Percentiles rank a stretch among this genome's conserved stretches.
Conservation (phyloP, 345 rosid species). For the Populus davidiana region DNA sequence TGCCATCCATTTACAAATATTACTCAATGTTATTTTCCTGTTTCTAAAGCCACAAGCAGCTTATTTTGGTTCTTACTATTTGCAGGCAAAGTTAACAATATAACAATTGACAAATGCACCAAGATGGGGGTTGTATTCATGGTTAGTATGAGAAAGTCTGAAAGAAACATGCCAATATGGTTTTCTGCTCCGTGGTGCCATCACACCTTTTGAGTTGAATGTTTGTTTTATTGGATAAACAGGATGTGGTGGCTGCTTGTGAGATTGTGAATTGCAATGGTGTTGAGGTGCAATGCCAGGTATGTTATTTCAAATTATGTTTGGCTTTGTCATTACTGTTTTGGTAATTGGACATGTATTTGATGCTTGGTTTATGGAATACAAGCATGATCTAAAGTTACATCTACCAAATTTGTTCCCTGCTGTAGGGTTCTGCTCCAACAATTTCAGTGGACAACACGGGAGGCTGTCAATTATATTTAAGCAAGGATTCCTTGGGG, state of each 20-base stretch:
- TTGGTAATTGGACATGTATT: background rate
- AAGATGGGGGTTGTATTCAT: conserved; percentile 86
- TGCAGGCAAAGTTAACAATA: conserved; percentile 95
- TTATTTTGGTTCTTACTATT: conserved; percentile 17
- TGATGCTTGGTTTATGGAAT: background rate
- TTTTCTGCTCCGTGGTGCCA: background rate
- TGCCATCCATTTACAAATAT: background rate
- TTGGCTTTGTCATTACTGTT: background rate
- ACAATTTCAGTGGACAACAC: conserved; percentile 94
- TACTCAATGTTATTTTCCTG: background rate
- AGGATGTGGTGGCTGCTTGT: conserved; percentile 99
- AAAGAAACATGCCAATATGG: background rate
- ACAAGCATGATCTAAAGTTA: background rate
- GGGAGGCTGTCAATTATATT: conserved; percentile 75
- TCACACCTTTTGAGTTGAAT: background rate
- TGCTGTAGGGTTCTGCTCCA: conserved; percentile 85
- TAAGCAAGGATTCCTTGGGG: conserved; percentile 68
- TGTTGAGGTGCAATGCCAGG: conserved; percentile 99
- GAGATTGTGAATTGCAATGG: conserved; percentile 92
- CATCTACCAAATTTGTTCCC: conserved; percentile 17
- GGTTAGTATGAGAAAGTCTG: conserved; percentile 45
- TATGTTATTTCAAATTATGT: conserved; percentile 26
- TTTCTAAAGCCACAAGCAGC: conserved; percentile 12
- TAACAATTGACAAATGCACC: conserved; percentile 90
- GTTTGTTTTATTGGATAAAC: conserved; percentile 19